These are phyloP conservation scores for Zarea fungicola DNA, from an alignment of 2,329 filamentous ascomycete genomes.

Conservation along the genomic window DNA sequence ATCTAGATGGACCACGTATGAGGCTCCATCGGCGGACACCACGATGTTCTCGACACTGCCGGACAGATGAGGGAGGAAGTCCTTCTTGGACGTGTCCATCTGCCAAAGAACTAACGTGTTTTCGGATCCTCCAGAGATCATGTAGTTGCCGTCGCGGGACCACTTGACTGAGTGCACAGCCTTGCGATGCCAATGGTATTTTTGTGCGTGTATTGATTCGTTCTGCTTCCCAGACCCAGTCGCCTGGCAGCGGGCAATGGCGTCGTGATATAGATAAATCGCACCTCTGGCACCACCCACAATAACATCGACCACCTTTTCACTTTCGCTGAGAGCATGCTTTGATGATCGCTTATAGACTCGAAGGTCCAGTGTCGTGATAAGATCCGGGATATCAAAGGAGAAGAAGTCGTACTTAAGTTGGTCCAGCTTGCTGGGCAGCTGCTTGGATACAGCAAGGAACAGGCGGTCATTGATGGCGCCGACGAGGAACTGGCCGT, in stretches of 20 bases:
- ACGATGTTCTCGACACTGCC: slow-evolving; percentile 79
- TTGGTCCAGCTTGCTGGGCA: slow-evolving; percentile 20
- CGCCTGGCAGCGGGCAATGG: slow-evolving; percentile 53
- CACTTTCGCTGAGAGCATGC: slow-evolving; percentile 21
- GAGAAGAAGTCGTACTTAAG: slow-evolving; percentile 51
- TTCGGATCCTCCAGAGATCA: slow-evolving; percentile 89
- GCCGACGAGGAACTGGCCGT: slow-evolving; percentile 52
- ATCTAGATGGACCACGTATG: slow-evolving; percentile 78
- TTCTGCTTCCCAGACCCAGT: slow-evolving; percentile 33
- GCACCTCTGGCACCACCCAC: slow-evolving; percentile 72
- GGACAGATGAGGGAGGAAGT: slow-evolving; percentile 85
- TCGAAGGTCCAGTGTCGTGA: slow-evolving; percentile 63
- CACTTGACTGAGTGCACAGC: slow-evolving; percentile 82
- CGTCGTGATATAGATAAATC: slow-evolving; percentile 76
- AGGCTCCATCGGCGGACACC: slow-evolving; percentile 71
- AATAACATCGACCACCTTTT: slow-evolving; percentile 61
- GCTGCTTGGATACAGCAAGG: slow-evolving; percentile 25
- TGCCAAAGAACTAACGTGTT: slow-evolving; percentile 91
- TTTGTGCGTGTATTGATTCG: slow-evolving; percentile 53
- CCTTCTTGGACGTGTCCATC: slow-evolving; percentile 74
- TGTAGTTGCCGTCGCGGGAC: slow-evolving; percentile 92
- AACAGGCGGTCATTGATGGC: slow-evolving; percentile 34
- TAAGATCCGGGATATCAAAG: slow-evolving; percentile 56
- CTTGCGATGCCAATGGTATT: slow-evolving; percentile 86
- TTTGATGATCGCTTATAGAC: slow-evolving; percentile 25